Conservation (phyloP, 148 eudicot species). For the Selenicereus undatus region DNA sequence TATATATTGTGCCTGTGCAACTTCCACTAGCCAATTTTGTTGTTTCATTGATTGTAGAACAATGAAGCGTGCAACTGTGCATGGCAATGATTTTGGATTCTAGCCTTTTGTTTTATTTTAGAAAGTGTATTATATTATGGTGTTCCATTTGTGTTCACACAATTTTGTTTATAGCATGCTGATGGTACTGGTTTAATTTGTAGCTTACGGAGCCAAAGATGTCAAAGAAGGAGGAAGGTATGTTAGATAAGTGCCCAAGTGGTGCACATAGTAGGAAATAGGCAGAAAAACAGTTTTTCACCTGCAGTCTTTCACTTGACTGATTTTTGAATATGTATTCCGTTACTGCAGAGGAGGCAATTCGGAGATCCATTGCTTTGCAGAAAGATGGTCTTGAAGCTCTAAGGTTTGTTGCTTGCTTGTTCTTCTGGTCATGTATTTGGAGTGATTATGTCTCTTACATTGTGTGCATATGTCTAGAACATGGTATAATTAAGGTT, state of each 20-base stretch:
- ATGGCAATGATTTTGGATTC: neutral
- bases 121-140: neutral
- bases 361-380: conserved; percentile 74
- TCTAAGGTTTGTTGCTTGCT: conserved; percentile 61
- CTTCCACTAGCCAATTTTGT: neutral
- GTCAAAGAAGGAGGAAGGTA: conserved; percentile 79
- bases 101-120: neutral
- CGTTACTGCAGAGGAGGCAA: conserved; percentile 66
- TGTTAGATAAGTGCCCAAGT: neutral
- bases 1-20: neutral
- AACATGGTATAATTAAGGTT: neutral
- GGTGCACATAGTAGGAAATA: neutral
- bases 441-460: neutral
- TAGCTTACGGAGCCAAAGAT: conserved; percentile 76
- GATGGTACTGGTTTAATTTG: conserved; percentile 16
- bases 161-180: conserved; percentile 12
- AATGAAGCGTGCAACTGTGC: neutral
- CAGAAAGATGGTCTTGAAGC: conserved; percentile 59
- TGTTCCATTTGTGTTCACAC: neutral
- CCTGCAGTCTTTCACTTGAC: neutral
- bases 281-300: neutral
- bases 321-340: neutral
- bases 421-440: neutral
- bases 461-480: neutral
- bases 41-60: neutral